Evolutionary conservation across 2,329 filamentous ascomycete genomes (phyloP).

Genomic region (Aspergillus awamori): DNA sequence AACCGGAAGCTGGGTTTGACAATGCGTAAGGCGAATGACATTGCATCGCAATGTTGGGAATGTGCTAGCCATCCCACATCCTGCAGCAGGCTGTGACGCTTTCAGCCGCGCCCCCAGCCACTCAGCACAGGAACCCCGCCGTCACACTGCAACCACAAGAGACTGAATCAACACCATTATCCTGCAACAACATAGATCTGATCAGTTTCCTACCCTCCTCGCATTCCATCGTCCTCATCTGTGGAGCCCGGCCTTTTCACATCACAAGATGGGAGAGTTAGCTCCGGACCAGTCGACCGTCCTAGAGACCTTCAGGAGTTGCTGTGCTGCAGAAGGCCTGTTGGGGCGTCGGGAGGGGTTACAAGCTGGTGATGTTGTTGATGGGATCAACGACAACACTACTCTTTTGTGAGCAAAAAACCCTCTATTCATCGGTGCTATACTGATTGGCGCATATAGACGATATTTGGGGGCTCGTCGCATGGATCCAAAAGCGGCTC

Average conservation of each 20-base stretch:
- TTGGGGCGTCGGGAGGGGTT: slow-evolving; percentile 16
- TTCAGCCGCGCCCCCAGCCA: too few relatives aligned
- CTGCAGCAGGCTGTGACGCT: too few relatives aligned
- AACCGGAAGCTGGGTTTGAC: too few relatives aligned
- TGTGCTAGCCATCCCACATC: too few relatives aligned
- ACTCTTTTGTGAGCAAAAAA: slow-evolving; percentile 19
- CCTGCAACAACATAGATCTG: not conserved
- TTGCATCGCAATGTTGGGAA: too few relatives aligned
- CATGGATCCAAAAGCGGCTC: slow-evolving; percentile 16
- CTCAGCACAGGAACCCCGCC: too few relatives aligned
- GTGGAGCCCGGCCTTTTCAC: not conserved
- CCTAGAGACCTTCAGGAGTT: not conserved
- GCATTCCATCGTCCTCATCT: not conserved
- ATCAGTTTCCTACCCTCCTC: too few relatives aligned
- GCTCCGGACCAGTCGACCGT: not conserved
- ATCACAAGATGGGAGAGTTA: not conserved
- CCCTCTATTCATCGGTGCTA: too few relatives aligned
- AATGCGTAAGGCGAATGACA: too few relatives aligned
- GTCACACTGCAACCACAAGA: not conserved
- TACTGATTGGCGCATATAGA: slow-evolving; percentile 12
- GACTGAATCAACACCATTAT: not conserved
- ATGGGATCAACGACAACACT: slow-evolving; percentile 23
- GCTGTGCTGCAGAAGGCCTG: slow-evolving; percentile 13
- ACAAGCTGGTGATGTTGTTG: slow-evolving; percentile 14
- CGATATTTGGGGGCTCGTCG: slow-evolving; percentile 25